phyloP scores from a whole-genome alignment of 164 flowering plant genomes.

The Aristolochia californica region DNA sequence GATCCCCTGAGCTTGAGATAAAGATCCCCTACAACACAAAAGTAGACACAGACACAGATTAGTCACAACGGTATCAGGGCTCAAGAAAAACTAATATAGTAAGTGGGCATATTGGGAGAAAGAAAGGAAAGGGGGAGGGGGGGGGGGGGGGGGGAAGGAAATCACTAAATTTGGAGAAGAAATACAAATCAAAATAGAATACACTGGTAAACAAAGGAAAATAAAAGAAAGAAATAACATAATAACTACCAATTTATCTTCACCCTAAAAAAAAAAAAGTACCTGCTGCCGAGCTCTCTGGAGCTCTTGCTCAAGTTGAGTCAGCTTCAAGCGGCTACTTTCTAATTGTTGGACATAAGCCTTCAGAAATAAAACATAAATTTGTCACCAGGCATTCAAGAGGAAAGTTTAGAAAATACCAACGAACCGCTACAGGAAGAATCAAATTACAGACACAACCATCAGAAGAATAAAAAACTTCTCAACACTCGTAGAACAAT shows the following conservation, averaged over 20 bases:
- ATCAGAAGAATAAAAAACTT: too few relatives aligned
- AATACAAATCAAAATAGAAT: too few relatives aligned
- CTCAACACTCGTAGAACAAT: too few relatives aligned
- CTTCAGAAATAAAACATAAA: conserved; percentile 21
- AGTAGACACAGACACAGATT: neutral
- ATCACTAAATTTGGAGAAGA: too few relatives aligned
- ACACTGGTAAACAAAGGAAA: too few relatives aligned
- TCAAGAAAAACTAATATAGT: neutral
- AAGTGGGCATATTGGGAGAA: neutral
- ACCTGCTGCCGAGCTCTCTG: conserved; percentile 96
- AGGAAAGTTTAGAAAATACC: neutral
- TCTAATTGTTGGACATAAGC: conserved; percentile 98
- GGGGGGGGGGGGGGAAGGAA: too few relatives aligned
- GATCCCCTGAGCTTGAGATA: conserved; percentile 84
- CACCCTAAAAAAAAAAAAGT: too few relatives aligned
- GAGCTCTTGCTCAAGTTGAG: conserved; percentile 91
- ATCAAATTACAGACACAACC: neutral
- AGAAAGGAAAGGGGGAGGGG: too few relatives aligned
- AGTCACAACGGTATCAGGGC: neutral
- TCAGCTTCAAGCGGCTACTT: conserved; percentile 76
- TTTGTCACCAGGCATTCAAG: too few relatives aligned
- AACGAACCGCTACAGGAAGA: neutral
- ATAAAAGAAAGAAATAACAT: too few relatives aligned
- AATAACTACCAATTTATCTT: too few relatives aligned
- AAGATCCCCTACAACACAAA: conserved; percentile 65